Percentiles rank a stretch among this genome's conserved stretches.
Conservation (phyloP, 1,139 yeast genomes). For the Saccharomyces hybrid region DNA sequence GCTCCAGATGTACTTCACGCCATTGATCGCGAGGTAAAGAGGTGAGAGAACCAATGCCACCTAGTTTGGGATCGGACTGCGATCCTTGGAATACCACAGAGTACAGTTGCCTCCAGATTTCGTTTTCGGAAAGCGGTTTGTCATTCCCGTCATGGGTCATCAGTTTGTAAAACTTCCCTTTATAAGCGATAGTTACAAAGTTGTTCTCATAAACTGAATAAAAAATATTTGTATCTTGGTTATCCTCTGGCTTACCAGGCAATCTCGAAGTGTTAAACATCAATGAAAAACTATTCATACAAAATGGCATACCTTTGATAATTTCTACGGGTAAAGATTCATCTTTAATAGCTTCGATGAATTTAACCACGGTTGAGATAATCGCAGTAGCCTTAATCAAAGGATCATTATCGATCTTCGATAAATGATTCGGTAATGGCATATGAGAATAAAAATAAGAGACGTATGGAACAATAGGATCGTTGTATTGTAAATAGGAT, state of each 20-base stretch:
- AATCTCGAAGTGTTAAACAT: constrained; percentile 89
- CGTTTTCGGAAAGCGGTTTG: constrained; percentile 47
- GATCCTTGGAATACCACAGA: constrained; percentile 37
- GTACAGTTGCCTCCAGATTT: constrained; percentile 59
- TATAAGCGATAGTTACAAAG: constrained; percentile 63
- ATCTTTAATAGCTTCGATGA: constrained; percentile 46
- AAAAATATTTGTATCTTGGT: constrained; percentile 49
- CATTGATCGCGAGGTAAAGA: constrained; percentile 83
- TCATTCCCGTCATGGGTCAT: constrained; percentile 54
- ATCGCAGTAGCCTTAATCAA: constrained; percentile 66
- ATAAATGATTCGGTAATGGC: constrained; percentile 45
- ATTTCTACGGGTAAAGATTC: constrained; percentile 68
- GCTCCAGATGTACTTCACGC: constrained; percentile 52
- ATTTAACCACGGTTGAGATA: constrained; percentile 47
- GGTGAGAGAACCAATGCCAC: constrained; percentile 71
- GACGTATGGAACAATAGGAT: constrained; percentile 88
- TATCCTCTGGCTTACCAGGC: constrained; percentile 44
- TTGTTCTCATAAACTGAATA: constrained; percentile 50
- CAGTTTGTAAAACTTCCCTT: constrained; percentile 78
- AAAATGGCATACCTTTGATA: constrained; percentile 72
- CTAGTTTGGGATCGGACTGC: constrained; percentile 24
- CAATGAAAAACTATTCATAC: constrained; percentile 87
- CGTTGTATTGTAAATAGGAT: constrained; percentile 85
- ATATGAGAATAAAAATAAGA: constrained; percentile 85
- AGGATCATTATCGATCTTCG: constrained; percentile 56